Conservation (phyloP, 2,329 filamentous ascomycete species). For the Cercospora nicotianae region DNA sequence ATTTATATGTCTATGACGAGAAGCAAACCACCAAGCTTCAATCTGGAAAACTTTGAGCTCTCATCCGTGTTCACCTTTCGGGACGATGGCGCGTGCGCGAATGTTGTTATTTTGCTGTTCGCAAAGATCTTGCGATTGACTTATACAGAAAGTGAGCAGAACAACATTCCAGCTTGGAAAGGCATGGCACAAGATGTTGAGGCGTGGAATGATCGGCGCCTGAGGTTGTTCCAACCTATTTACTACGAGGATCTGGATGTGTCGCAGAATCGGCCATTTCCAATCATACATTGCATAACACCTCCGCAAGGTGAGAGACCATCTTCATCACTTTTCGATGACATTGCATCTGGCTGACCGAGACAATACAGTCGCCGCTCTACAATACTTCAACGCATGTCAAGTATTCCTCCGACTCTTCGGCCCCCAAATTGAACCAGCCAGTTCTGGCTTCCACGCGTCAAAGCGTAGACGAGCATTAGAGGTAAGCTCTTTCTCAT, state of each 20-base stretch:
- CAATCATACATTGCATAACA: slow-evolving; percentile 37
- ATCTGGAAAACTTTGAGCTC: slow-evolving; percentile 43
- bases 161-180: slow-evolving; percentile 18
- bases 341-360: neutral
- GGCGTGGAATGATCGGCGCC: slow-evolving; percentile 27
- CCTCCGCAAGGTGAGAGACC: slow-evolving; percentile 33
- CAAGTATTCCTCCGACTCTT: slow-evolving; percentile 33
- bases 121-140: slow-evolving; percentile 40
- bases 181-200: slow-evolving; percentile 22
- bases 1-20: slow-evolving; percentile 45
- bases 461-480: slow-evolving; percentile 22
- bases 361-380: slow-evolving; percentile 34
- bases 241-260: slow-evolving; percentile 26
- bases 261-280: slow-evolving; percentile 30
- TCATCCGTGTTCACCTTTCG: slow-evolving; percentile 42
- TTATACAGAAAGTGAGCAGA: slow-evolving; percentile 11
- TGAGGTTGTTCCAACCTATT: slow-evolving; percentile 33
- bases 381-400: slow-evolving; percentile 41
- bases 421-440: slow-evolving; percentile 16
- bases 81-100: slow-evolving; percentile 44
- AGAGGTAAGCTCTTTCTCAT: slow-evolving; percentile 16
- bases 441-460: slow-evolving; percentile 25
- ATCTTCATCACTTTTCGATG: too few species aligned
- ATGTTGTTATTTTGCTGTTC: slow-evolving; percentile 43
- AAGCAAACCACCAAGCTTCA: slow-evolving; percentile 41